Base-by-base conservation (phyloP, 2,329 filamentous ascomycete genomes). In the Colletotrichum lupini region DNA sequence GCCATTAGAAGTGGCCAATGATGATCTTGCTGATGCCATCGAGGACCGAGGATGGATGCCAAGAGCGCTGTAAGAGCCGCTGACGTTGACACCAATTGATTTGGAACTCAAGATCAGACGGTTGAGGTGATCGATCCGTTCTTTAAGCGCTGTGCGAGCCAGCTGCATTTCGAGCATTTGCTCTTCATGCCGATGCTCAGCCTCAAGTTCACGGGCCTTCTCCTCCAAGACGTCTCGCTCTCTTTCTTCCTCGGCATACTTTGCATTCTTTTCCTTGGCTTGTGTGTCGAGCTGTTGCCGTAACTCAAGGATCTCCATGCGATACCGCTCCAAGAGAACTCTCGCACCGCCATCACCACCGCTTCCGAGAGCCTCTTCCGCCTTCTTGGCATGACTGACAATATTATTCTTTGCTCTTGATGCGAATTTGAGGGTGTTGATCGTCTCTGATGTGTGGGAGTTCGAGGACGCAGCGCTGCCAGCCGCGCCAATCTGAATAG, bases 141-240 rank as follows among this genome's bases (percentile, higher is more conserved):
- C 97, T 82, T 98, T 99, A 67, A 99, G 85, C 0, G 97, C 97
- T 1, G 97, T 99, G 55, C 97, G 92, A 37, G 97, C 97, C 59
- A 99, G 89, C 81, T 99, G 97, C 94, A 99, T 98, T 83, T 99
- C 97, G 67, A 99, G 88, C 89, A 99, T 96, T 82, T 99, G 97
- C 84, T 98, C 97, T 80, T 98, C 95, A 77, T 98, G 97, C 52
- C 95, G 91, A 76, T 94, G 90, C 76, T 95, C 92, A 8, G 94
- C 93, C 82, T 98, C 94, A 77, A 93, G 91, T 81, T 97, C 92
- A 22, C 92, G 88, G 53, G 87, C 91, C 76, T 92, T 90, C 78
- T 97, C 94, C 76, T 94, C 91, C 78, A 94, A 90, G 61, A 92
- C 90, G 73, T 93, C 89, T 63, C 89, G 90, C 28, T 86, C 83